Percentiles rank a stretch among this genome's conserved stretches.
These are phyloP conservation scores for Colletotrichum godetiae DNA, from an alignment of 2,329 filamentous ascomycete species.

Conservation along the genomic window DNA sequence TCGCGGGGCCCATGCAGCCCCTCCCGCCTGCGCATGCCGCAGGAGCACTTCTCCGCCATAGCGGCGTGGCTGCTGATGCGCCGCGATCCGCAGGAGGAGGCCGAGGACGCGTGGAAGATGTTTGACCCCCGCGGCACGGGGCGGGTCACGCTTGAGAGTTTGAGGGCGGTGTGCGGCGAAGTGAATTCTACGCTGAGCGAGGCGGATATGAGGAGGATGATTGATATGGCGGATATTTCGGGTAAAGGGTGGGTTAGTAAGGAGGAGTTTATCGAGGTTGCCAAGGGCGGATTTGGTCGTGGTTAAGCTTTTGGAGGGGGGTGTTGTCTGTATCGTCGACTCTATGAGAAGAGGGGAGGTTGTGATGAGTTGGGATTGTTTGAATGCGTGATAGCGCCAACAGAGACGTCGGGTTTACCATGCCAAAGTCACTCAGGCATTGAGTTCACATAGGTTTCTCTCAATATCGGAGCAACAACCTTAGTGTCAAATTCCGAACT, in stretches of 20 bases:
- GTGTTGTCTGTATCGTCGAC: too few species aligned
- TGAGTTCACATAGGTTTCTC: not conserved
- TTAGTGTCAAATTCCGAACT: not conserved
- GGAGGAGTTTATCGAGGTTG: conserved; percentile 76
- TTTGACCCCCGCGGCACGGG: conserved; percentile 96
- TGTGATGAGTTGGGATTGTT: not conserved
- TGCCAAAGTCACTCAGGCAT: not conserved
- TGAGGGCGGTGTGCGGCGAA: conserved; percentile 88
- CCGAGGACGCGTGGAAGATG: conserved; percentile 88
- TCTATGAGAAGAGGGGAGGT: not conserved
- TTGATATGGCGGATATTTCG: conserved; percentile 96
- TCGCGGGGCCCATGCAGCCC: conserved; percentile 64
- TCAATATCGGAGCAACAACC: not conserved
- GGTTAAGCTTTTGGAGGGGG: not conserved
- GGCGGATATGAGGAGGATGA: conserved; percentile 93
- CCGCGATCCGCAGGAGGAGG: conserved; percentile 91
- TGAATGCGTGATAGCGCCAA: not conserved
- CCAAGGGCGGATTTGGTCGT: conserved; percentile 31
- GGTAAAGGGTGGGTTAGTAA: conserved; percentile 84
- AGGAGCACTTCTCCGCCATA: conserved; percentile 78
- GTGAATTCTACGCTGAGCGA: conserved; percentile 87
- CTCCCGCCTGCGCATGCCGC: conserved; percentile 77
- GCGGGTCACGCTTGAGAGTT: conserved; percentile 87
- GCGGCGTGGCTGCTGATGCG: conserved; percentile 84
- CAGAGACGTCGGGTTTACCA: not conserved